Evolutionary conservation across 129 eudicot genomes (phyloP), one percentile per base, ranked within the genome.

Genomic region (Pseudognaphalium luteoalbum): DNA sequence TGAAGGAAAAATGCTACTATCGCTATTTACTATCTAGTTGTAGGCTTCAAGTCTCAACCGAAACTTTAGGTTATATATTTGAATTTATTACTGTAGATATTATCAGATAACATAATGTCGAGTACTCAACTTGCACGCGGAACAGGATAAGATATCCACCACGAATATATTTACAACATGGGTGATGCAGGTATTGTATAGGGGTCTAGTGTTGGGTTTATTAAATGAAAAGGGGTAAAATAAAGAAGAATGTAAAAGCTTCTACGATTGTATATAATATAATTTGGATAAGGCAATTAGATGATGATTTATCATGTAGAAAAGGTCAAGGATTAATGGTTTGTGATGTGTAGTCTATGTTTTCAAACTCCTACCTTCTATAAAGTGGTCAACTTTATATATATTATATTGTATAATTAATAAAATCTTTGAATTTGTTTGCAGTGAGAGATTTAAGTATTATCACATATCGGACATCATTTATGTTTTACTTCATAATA

Each of bases 281-380:
- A 44, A 44, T 44, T 8, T 44, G 75, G 68, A 77, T 77, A 68
- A 76, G 81, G 80, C 19, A 57, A 68, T 56, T 69, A 57, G 60
- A 67, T 56, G 60, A 56, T 39, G 59, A 58, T 77, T 34, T 68
- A 44, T 74, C 66, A 6, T 56, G 66, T 25, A 68, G 35, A 77
- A 59, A 67, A 68, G 44, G 81, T 77, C 68, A 68, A 77, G 69
- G 69, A 67, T 57, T 68, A 44, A 44, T 54, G 59, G 59, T 58
- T 25, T 67, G 75, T 77, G 81, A 77, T 77, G 81, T 68, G 81
- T 77, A 56, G 33, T 59, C 74, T 67, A 56, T 52, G 56, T 73
- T 57, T 66, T 32, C 41, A 54, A 68, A n/a, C 81, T 5, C 59
- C 68, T 52, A 54, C 20, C 67, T 35, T 22, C 30, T 25, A 61